phyloP scores from a whole-genome alignment of 352 stramenopile species.

The Phytophthora citrophthora region DNA sequence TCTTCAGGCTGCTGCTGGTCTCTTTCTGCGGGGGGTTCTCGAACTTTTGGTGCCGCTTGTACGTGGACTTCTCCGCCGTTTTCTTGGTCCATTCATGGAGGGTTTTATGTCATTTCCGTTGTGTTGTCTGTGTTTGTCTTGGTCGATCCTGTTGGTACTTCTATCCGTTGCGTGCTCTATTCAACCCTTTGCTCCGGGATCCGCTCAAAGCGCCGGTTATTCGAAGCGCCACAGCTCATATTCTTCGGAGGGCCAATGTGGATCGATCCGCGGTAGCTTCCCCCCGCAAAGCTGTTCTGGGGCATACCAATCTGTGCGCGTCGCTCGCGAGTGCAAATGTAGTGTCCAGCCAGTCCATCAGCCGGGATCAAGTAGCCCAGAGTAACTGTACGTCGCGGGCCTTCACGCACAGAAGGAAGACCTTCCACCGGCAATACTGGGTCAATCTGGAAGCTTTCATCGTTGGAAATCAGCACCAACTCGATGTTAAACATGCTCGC shows the following conservation, averaged over 20 bases:
- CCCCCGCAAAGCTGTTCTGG: conserved; percentile 71
- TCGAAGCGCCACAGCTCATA: conserved; percentile 48
- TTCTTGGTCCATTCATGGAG: conserved; percentile 28
- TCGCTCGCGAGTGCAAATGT: conserved; percentile 79
- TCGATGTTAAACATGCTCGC: conserved; percentile 87
- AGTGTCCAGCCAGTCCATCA: conserved; percentile 74
- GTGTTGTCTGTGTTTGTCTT: conserved; percentile 14
- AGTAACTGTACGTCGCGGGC: conserved; percentile 57
- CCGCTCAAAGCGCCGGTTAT: conserved; percentile 60
- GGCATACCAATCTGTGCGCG: conserved; percentile 45
- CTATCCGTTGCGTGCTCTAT: conserved; percentile 36
- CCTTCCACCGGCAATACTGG: conserved; percentile 70
- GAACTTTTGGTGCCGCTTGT: conserved; percentile 24
- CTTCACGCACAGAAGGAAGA: conserved; percentile 65
- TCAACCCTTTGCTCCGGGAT: conserved; percentile 73
- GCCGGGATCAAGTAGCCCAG: conserved; percentile 78
- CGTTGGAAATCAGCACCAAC: conserved; percentile 83
- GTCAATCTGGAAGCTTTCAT: conserved; percentile 84
- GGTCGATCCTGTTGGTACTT: conserved; percentile 25
- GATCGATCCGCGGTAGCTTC: conserved; percentile 79
- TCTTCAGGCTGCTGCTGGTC: conserved; percentile 10
- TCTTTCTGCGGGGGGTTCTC: conserved; percentile 10
- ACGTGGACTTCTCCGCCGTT: conserved; percentile 46
- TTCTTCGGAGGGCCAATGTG: conserved; percentile 72
- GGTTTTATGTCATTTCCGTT: conserved; percentile 29